Evolutionary conservation across 2,329 filamentous ascomycete genomes (phyloP).

Genomic region (Harringtonia aguacate): DNA sequence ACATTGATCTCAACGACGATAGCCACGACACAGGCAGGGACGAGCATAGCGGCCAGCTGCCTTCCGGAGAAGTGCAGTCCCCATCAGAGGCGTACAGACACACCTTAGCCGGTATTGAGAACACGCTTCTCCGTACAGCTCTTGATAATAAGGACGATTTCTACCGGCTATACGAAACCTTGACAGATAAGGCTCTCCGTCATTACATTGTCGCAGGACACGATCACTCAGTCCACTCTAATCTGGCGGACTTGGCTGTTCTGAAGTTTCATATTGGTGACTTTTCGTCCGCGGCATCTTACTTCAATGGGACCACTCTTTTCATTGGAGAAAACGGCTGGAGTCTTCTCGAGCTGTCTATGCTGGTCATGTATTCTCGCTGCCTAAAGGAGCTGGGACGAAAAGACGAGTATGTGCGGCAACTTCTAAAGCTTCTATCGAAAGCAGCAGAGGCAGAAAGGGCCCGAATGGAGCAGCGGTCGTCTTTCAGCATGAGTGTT

Average conservation of each 20-base stretch:
- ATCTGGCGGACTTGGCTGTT: slow-evolving; percentile 75
- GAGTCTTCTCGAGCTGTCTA: slow-evolving; percentile 68
- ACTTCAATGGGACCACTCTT: slow-evolving; percentile 67
- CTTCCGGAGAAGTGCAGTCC: too few relatives aligned
- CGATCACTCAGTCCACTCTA: slow-evolving; percentile 63
- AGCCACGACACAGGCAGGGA: slow-evolving; percentile 10
- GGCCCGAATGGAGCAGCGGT: slow-evolving; percentile 27
- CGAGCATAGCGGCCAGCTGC: slow-evolving; percentile 3
- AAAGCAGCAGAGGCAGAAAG: slow-evolving; percentile 49
- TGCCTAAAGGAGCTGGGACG: slow-evolving; percentile 70
- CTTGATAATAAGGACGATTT: slow-evolving; percentile 53
- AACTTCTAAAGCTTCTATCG: slow-evolving; percentile 61
- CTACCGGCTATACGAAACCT: slow-evolving; percentile 55
- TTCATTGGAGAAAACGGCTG: slow-evolving; percentile 72
- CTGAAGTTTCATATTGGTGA: slow-evolving; percentile 71
- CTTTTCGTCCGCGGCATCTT: slow-evolving; percentile 60
- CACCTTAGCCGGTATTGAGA: slow-evolving; percentile 37
- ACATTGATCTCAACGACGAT: slow-evolving; percentile 40
- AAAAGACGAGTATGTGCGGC: slow-evolving; percentile 68
- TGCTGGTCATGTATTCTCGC: slow-evolving; percentile 75
- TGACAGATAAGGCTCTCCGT: slow-evolving; percentile 77
- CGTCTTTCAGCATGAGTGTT: slow-evolving; percentile 20
- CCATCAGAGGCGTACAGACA: neutral
- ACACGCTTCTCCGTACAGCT: slow-evolving; percentile 48
- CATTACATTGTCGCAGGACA: slow-evolving; percentile 76